Conservation (phyloP, 2,329 filamentous ascomycete species). For the Aspergillus transmontanensis region DNA sequence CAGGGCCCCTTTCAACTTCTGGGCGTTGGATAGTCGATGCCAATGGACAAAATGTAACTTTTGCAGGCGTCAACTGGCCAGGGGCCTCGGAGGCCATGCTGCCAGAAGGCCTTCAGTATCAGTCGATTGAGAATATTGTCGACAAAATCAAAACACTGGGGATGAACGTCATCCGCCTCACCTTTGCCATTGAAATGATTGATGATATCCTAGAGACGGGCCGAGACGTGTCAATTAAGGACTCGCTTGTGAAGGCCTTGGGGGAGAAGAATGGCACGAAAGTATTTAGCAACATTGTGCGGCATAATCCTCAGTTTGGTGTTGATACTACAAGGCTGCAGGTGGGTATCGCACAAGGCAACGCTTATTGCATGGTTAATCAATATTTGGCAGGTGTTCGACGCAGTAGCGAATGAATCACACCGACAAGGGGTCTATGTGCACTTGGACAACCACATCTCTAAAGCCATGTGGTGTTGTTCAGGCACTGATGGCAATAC, state of each 20-base stretch:
- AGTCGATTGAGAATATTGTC: slow-evolving; percentile 29
- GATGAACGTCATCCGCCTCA: slow-evolving; percentile 39
- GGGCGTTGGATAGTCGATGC: slow-evolving; percentile 45
- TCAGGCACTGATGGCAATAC: slow-evolving; percentile 57
- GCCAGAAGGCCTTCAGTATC: slow-evolving; percentile 36
- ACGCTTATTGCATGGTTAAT: neutral
- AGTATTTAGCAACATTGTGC: slow-evolving; percentile 40
- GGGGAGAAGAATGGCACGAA: slow-evolving; percentile 44
- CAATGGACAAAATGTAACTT: slow-evolving; percentile 31
- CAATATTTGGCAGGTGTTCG: slow-evolving; percentile 48
- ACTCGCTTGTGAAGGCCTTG: slow-evolving; percentile 42
- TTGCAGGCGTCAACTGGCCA: slow-evolving; percentile 37
- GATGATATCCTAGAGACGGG: slow-evolving; percentile 47
- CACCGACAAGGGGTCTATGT: slow-evolving; percentile 59
- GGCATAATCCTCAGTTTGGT: slow-evolving; percentile 40
- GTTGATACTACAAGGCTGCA: slow-evolving; percentile 38
- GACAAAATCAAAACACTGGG: slow-evolving; percentile 32
- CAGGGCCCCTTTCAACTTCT: slow-evolving; percentile 29
- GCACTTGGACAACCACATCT: slow-evolving; percentile 65
- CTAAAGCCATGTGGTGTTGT: slow-evolving; percentile 62
- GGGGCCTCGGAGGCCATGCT: slow-evolving; percentile 35
- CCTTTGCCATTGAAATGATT: slow-evolving; percentile 46
- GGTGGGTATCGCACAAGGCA: neutral
- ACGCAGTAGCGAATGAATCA: slow-evolving; percentile 63
- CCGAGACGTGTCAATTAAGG: slow-evolving; percentile 41